Conservation (phyloP, 352 stramenopile species). For the Phytophthora foliorum region DNA sequence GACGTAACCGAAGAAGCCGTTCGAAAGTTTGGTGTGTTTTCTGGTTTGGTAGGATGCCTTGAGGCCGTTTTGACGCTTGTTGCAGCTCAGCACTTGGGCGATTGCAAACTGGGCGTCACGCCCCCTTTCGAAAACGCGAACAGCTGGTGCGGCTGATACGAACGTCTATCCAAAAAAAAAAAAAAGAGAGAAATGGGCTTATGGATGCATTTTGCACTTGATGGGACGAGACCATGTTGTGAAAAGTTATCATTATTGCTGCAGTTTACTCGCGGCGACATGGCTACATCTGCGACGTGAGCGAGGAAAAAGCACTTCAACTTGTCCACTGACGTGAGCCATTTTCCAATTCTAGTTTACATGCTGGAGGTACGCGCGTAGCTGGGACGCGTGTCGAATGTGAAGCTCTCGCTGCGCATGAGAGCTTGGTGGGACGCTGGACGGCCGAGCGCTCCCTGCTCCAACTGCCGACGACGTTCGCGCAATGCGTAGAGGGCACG, state of each 20-base stretch:
- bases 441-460: conserved; percentile 29
- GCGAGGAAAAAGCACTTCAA: conserved; percentile 20
- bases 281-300: conserved; percentile 32
- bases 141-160: no score
- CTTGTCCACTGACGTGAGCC: background rate
- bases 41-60: conserved; percentile 24
- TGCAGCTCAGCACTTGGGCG: conserved; percentile 3
- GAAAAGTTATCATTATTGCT: no score
- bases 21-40: conserved; percentile 34
- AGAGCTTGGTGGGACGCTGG: conserved; percentile 34
- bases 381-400: conserved; percentile 20
- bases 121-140: background rate
- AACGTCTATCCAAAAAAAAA: no score
- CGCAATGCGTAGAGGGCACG: conserved; percentile 26
- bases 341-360: conserved; percentile 34
- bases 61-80: background rate
- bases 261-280: no score
- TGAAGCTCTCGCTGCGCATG: conserved; percentile 25
- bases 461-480: conserved; percentile 26
- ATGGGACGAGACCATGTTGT: no score
- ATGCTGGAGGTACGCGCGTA: conserved; percentile 36
- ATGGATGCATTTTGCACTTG: no score
- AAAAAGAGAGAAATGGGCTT: no score
- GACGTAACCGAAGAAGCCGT: conserved; percentile 18
- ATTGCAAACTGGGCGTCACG: background rate